A percentile compares a stretch with the other conserved stretches of the same genome.
These are phyloP conservation scores for Zygosaccharomyces sapae DNA, from an alignment of 1,139 yeast species.

Conservation along the genomic window DNA sequence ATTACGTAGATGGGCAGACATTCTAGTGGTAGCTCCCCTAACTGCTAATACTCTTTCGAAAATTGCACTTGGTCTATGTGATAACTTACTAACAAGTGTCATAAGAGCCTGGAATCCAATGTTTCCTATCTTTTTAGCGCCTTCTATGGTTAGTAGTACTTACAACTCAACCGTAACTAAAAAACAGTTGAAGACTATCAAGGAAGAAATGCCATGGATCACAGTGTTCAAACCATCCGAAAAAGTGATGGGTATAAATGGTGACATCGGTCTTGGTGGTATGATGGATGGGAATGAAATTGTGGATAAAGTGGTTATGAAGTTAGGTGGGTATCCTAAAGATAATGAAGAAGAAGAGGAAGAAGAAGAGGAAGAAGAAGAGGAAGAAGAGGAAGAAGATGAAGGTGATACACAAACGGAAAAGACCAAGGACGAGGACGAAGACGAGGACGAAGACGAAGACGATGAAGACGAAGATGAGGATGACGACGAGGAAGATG, in stretches of 20 bases:
- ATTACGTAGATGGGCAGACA: constrained; percentile 93
- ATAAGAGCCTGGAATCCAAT: constrained; percentile 90
- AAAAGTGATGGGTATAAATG: constrained; percentile 81
- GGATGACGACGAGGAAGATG: constrained; percentile 34
- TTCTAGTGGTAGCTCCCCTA: constrained; percentile 83
- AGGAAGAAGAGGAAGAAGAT: constrained; percentile 38
- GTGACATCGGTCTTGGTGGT: constrained; percentile 96
- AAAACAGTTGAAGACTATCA: constrained; percentile 63
- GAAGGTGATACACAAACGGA: constrained; percentile 42
- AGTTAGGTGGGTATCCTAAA: constrained; percentile 88
- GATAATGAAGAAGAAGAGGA: constrained; percentile 68
- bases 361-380: constrained; percentile 64
- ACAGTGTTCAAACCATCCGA: constrained; percentile 89
- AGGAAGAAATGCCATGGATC: constrained; percentile 63
- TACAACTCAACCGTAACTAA: constrained; percentile 91
- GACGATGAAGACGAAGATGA: constrained; percentile 46
- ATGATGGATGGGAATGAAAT: constrained; percentile 93
- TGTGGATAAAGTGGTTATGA: constrained; percentile 75
- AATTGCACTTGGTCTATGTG: constrained; percentile 85
- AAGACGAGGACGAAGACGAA: constrained; percentile 41
- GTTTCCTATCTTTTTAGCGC: constrained; percentile 83
- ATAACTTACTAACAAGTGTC: constrained; percentile 78
- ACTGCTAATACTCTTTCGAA: constrained; percentile 93
- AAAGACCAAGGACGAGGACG: constrained; percentile 38
- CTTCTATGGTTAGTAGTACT: constrained; percentile 97